Conservation (phyloP, 805 yeast genomes). For the Kregervanrija fluxuum region DNA sequence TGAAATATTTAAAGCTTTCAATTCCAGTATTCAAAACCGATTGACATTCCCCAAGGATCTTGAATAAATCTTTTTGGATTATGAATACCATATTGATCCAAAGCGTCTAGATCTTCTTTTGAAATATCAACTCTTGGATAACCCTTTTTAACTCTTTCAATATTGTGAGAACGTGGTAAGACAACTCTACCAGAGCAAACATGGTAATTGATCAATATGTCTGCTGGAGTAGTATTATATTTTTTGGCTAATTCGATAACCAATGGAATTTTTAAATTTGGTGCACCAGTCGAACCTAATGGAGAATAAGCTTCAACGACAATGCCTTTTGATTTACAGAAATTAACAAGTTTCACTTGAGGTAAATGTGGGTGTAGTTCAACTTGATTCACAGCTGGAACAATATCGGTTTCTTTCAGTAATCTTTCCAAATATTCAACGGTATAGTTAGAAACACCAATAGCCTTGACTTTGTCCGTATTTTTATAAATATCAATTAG, state of each 20-base stretch:
- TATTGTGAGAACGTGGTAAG: conserved; percentile 65
- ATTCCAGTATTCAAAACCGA: conserved; percentile 29
- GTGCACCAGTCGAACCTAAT: conserved; percentile 60
- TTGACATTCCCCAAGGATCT: conserved; percentile 25
- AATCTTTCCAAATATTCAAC: conserved; percentile 32
- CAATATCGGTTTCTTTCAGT: conserved; percentile 35
- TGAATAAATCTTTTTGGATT: conserved; percentile 27
- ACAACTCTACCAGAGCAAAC: conserved; percentile 53
- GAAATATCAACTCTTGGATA: conserved; percentile 30
- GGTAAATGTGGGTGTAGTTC: conserved; percentile 42
- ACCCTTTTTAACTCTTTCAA: conserved; percentile 47
- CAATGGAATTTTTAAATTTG: conserved; percentile 44
- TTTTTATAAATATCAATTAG: conserved; percentile 63
- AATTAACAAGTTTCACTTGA: conserved; percentile 34
- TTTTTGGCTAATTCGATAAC: conserved; percentile 49
- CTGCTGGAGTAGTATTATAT: conserved; percentile 45
- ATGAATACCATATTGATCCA: conserved; percentile 25
- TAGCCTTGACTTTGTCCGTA: conserved; percentile 40
- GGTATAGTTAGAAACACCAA: conserved; percentile 54
- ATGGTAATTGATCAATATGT: conserved; percentile 57
- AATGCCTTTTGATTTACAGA: conserved; percentile 31
- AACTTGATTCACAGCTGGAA: conserved; percentile 51
- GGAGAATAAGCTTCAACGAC: conserved; percentile 53
- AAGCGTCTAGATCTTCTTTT: conserved; percentile 27
- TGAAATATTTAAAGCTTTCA: background rate